These are phyloP conservation scores for Oryza coarctata DNA, from an alignment of 176 grass and related monocot species.

Conservation along the genomic window DNA sequence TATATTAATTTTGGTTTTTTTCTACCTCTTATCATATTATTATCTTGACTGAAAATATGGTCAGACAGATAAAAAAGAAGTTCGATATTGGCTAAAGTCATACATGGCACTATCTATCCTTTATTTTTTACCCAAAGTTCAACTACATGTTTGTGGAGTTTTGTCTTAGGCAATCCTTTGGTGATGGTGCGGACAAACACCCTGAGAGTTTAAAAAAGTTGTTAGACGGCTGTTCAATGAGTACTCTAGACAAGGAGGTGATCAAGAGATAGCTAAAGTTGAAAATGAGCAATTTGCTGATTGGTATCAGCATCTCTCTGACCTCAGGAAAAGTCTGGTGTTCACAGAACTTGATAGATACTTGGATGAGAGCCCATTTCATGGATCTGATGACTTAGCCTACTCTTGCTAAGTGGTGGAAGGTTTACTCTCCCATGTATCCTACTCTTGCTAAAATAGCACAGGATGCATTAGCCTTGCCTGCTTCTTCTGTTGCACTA, in stretches of 20 bases:
- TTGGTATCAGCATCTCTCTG: neutral
- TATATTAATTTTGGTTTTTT: no score
- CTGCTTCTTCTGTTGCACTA: neutral
- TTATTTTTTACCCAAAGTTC: neutral
- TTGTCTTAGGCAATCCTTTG: neutral
- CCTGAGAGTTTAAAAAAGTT: neutral
- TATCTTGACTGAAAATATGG: no score
- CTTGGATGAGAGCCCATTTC: slow-evolving; percentile 1
- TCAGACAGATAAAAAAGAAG: neutral
- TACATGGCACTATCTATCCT: neutral
- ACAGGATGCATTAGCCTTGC: neutral
- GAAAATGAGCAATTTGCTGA: neutral
- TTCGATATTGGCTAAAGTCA: slow-evolving; percentile 2
- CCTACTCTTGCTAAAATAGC: slow-evolving; percentile 1
- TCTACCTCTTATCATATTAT: no score
- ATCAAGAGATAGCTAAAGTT: neutral
- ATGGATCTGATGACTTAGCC: neutral
- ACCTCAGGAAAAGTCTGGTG: neutral
- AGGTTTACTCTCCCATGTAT: neutral
- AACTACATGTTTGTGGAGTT: slow-evolving; percentile 10
- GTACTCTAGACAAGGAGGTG: neutral
- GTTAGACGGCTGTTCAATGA: neutral
- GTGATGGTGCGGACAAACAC: neutral
- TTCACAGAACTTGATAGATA: slow-evolving; percentile 10
- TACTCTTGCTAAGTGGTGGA: slow-evolving; percentile 1